A percentile compares a stretch with the other conserved stretches of the same genome.
phyloP scores from a whole-genome alignment of 1,139 yeast species.

The Geotrichum klebahnii region DNA sequence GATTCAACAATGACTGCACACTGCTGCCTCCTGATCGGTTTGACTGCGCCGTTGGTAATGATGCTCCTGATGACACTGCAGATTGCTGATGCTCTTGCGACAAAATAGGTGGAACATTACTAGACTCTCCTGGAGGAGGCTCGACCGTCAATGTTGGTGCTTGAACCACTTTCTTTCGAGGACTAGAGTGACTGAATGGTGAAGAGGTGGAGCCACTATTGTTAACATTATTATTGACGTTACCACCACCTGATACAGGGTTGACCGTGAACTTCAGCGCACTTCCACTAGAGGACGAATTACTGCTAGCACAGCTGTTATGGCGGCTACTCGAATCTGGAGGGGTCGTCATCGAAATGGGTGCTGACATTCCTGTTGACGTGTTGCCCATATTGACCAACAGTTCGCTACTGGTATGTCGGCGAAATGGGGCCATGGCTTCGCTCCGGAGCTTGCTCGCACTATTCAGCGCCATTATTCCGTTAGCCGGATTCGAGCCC shows the following conservation, averaged over 20 bases:
- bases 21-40: slow-evolving; percentile 15
- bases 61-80: no score
- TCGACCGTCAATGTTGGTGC: slow-evolving; percentile 12
- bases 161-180: background rate
- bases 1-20: slow-evolving; percentile 15
- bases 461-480: background rate
- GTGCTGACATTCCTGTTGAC: no score
- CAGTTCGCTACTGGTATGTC: slow-evolving; percentile 22
- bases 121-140: slow-evolving; percentile 4
- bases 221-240: no score
- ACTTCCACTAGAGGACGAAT: slow-evolving; percentile 11
- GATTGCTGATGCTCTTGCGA: background rate
- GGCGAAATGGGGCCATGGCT: slow-evolving; percentile 20
- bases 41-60: background rate
- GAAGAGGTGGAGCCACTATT: background rate
- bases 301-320: slow-evolving; percentile 21
- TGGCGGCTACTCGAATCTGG: slow-evolving; percentile 17
- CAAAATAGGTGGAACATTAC: background rate
- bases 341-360: slow-evolving; percentile 3
- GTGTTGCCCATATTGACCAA: background rate
- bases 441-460: slow-evolving; percentile 19
- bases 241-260: no score
- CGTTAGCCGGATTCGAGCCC: background rate
- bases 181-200: background rate
- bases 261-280: no score